These are phyloP conservation scores for Citrullus colocynthis DNA, from an alignment of 306 rosid species.

Conservation along the genomic window DNA sequence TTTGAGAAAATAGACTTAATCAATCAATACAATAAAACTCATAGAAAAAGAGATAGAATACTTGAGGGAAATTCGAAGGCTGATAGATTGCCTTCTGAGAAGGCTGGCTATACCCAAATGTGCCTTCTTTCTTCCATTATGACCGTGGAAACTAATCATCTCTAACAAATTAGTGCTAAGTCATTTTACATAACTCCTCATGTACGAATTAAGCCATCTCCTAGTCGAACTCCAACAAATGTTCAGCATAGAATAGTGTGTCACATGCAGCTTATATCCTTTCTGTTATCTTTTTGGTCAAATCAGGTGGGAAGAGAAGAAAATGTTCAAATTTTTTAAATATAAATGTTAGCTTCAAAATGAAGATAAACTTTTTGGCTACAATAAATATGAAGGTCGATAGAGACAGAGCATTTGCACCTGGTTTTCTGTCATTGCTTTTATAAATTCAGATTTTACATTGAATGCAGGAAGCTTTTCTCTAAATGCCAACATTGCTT, in stretches of 20 bases:
- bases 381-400: background rate
- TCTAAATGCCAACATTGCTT: constrained; percentile 57
- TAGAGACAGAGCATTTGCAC: constrained; percentile 22
- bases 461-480: constrained; percentile 83
- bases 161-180: background rate
- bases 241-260: background rate
- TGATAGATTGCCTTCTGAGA: background rate
- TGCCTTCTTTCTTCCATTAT: background rate
- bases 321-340: background rate
- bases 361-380: background rate
- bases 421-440: constrained; percentile 76
- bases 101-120: background rate
- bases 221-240: no score
- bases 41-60: background rate
- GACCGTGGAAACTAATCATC: background rate
- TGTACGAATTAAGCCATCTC: background rate
- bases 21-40: background rate
- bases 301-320: background rate
- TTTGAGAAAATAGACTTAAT: background rate
- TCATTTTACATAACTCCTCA: background rate
- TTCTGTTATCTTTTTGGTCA: background rate
- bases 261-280: background rate
- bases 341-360: background rate
- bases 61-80: background rate
- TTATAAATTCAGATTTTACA: constrained; percentile 66